phyloP scores from a whole-genome alignment of 2,329 filamentous ascomycete species.

The Ramichloridium luteum region DNA sequence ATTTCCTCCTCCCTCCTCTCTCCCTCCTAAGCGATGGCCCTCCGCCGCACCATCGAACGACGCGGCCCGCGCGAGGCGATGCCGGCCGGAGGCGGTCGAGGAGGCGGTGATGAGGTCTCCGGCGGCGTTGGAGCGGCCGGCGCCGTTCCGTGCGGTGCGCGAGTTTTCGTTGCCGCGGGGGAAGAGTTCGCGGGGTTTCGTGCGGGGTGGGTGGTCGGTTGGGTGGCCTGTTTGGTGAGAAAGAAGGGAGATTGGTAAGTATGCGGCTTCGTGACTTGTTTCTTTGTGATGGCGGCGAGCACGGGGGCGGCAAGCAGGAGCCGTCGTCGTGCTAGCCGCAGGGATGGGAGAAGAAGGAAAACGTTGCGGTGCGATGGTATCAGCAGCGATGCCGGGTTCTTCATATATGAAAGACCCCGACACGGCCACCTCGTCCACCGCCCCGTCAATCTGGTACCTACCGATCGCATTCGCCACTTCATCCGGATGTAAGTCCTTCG shows the following conservation, averaged over 20 bases:
- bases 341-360: too few species aligned
- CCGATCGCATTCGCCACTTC: constrained; percentile 16
- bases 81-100: constrained; percentile 6
- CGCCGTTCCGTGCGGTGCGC: too few species aligned
- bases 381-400: too few species aligned
- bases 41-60: constrained; percentile 8
- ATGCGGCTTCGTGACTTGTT: not conserved
- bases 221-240: not conserved
- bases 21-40: constrained; percentile 7
- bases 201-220: not conserved
- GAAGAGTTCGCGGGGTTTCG: constrained; percentile 1
- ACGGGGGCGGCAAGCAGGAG: too few species aligned
- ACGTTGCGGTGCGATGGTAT: too few species aligned
- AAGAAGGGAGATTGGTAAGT: not conserved
- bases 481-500: constrained; percentile 24
- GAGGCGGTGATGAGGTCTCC: constrained; percentile 5
- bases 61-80: constrained; percentile 12
- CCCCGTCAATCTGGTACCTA: constrained; percentile 13
- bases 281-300: constrained; percentile 1
- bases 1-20: constrained; percentile 8
- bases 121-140: not conserved
- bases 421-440: constrained; percentile 3
- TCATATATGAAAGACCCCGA: too few species aligned
- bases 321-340: too few species aligned
- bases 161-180: not conserved